These are phyloP conservation scores for Picea glauca DNA, from an alignment of 75 land plant genomes.

Conservation along the genomic window DNA sequence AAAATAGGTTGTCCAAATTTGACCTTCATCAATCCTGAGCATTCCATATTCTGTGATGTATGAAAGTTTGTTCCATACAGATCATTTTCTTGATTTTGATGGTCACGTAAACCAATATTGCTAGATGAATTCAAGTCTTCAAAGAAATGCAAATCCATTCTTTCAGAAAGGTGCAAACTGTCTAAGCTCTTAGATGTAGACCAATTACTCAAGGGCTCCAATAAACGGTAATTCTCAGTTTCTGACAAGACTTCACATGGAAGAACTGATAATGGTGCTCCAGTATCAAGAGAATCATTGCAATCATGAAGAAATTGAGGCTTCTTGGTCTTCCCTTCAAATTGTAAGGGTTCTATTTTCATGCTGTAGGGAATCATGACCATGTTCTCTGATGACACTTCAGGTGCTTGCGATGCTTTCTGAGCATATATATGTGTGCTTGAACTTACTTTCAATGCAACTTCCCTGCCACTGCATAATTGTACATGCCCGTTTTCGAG, in stretches of 20 bases:
- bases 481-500: not conserved
- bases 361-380: not conserved
- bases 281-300: not conserved
- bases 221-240: not conserved
- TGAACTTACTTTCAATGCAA: not conserved
- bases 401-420: not conserved
- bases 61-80: not conserved
- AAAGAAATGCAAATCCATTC: not conserved
- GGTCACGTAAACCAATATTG: not conserved
- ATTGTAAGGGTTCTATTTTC: not conserved
- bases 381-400: not conserved
- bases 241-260: conserved; percentile 7
- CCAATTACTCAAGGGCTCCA: not conserved
- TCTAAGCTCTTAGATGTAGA: not conserved
- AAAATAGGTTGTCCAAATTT: not conserved
- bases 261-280: not conserved
- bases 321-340: not conserved
- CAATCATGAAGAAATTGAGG: not conserved
- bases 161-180: not conserved
- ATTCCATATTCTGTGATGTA: not conserved
- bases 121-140: not conserved
- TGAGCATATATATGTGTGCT: not conserved
- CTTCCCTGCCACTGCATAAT: not conserved
- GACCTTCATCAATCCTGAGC: not conserved
- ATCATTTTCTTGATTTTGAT: not conserved